These are phyloP conservation scores for Crucibulum parvulum DNA, from an alignment of 1,284 basidiomycete species.

Conservation along the genomic window DNA sequence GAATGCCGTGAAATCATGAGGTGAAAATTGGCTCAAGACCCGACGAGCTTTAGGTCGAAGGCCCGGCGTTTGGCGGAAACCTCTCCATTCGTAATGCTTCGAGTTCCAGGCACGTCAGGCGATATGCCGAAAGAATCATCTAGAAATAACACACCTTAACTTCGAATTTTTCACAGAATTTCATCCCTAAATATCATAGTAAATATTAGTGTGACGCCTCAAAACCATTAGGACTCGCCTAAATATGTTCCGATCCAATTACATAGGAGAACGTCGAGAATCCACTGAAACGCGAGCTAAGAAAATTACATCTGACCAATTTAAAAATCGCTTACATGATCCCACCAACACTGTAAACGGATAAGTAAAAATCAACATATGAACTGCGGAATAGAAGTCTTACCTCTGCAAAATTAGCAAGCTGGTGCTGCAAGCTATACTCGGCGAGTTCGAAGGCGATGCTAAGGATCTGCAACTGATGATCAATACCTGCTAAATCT, in stretches of 20 bases:
- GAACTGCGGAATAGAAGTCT: conserved; percentile 16
- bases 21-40: conserved; percentile 82
- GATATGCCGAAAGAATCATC: not conserved
- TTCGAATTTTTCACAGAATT: conserved; percentile 84
- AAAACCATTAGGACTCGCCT: conserved; percentile 48
- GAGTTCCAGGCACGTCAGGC: not conserved
- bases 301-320: conserved; percentile 3
- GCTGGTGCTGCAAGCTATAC: conserved; percentile 84
- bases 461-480: conserved; percentile 70
- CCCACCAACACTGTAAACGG: conserved; percentile 80
- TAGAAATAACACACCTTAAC: conserved; percentile 67
- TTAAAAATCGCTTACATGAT: conserved; percentile 66
- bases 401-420: conserved; percentile 86
- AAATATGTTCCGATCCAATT: conserved; percentile 88
- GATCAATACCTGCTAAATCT: conserved; percentile 7
- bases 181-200: conserved; percentile 66
- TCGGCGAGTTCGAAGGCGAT: conserved; percentile 87
- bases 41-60: conserved; percentile 78
- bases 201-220: conserved; percentile 15
- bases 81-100: conserved; percentile 85
- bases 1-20: conserved; percentile 87
- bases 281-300: conserved; percentile 59
- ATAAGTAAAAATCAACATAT: conserved; percentile 6
- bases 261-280: conserved; percentile 83
- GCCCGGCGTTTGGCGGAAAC: conserved; percentile 78